These are phyloP conservation scores for Yamadazyma atlantica DNA, from an alignment of 1,139 yeast species.

Conservation along the genomic window DNA sequence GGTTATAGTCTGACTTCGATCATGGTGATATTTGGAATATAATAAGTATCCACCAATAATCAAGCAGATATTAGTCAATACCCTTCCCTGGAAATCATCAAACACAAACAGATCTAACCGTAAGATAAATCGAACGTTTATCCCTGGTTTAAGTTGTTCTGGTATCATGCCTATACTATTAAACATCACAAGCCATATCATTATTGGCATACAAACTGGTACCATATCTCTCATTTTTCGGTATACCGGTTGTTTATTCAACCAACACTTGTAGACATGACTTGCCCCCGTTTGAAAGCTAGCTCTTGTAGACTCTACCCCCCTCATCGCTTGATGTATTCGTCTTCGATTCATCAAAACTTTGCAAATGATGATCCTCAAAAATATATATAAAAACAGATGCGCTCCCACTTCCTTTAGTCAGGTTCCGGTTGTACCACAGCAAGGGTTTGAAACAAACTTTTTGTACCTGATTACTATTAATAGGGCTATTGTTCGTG, in stretches of 20 bases:
- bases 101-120: slow-evolving; percentile 41
- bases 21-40: not conserved
- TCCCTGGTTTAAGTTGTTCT: slow-evolving; percentile 51
- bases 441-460: not conserved
- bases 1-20: too few species aligned
- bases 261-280: slow-evolving; percentile 16
- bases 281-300: not conserved
- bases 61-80: slow-evolving; percentile 17
- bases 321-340: not conserved
- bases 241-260: slow-evolving; percentile 39
- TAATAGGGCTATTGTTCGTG: not conserved
- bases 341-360: not conserved
- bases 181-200: slow-evolving; percentile 58
- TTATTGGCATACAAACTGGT: slow-evolving; percentile 52
- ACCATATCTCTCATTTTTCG: slow-evolving; percentile 31
- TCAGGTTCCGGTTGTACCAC: not conserved
- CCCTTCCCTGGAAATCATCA: slow-evolving; percentile 15
- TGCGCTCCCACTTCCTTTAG: too few species aligned
- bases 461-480: not conserved
- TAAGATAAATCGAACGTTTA: slow-evolving; percentile 49
- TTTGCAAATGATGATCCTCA: too few species aligned
- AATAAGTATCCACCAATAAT: slow-evolving; percentile 6
- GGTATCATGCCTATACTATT: slow-evolving; percentile 65
- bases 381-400: too few species aligned
- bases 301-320: not conserved